These are phyloP conservation scores for Beta macrorhiza DNA, from an alignment of 179 eudicot genomes.

Conservation along the genomic window DNA sequence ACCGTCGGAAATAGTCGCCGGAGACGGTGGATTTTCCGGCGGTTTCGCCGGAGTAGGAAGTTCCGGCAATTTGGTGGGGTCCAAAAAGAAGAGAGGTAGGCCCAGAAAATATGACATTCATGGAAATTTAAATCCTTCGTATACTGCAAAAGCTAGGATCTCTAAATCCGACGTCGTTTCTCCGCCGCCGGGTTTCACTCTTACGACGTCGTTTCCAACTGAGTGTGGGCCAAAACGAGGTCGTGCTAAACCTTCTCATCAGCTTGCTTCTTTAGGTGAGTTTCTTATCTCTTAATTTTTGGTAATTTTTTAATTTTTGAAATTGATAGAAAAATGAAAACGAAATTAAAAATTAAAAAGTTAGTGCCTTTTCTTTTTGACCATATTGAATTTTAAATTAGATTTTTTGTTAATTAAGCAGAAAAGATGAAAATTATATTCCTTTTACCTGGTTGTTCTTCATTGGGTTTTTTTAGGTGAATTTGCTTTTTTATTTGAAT, in stretches of 20 bases:
- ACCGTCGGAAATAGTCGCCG: background rate
- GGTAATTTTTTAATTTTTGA: background rate
- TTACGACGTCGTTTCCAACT: slow-evolving; percentile 30
- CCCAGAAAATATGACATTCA: slow-evolving; percentile 64
- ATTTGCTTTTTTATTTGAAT: background rate
- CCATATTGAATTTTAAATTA: background rate
- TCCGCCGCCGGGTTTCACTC: slow-evolving; percentile 39
- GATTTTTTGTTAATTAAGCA: too few species aligned
- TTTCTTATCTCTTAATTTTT: background rate
- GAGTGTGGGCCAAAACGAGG: slow-evolving; percentile 41
- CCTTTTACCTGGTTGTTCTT: background rate
- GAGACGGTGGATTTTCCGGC: slow-evolving; percentile 8
- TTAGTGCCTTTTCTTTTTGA: background rate
- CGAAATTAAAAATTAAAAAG: background rate
- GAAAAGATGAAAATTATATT: background rate
- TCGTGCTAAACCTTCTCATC: slow-evolving; percentile 36
- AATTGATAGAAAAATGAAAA: background rate
- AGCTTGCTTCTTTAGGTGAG: slow-evolving; percentile 47
- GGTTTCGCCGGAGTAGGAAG: slow-evolving; percentile 14
- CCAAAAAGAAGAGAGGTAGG: slow-evolving; percentile 65
- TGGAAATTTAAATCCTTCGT: slow-evolving; percentile 48
- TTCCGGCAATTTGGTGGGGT: slow-evolving; percentile 15
- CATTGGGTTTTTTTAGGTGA: background rate
- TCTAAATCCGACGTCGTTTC: background rate
- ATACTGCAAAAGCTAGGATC: slow-evolving; percentile 9